Conservation (phyloP, 2,329 filamentous ascomycete genomes). For the Torrubiella hemipterigena region DNA sequence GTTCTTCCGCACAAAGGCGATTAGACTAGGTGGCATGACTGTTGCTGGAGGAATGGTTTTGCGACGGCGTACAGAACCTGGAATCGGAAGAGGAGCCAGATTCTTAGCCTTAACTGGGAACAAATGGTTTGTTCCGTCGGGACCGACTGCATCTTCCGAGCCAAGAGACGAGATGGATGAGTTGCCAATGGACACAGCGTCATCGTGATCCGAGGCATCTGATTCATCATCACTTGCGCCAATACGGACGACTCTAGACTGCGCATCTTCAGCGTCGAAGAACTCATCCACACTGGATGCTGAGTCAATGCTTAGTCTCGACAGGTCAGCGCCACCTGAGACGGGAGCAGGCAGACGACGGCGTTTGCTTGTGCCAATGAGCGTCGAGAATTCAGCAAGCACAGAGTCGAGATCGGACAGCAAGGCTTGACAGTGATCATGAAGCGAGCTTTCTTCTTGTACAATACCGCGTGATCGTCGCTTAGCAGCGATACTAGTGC, state of each 20-base stretch:
- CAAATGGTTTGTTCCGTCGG: conserved; percentile 49
- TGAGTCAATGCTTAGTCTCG: conserved; percentile 65
- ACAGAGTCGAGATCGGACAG: conserved; percentile 75
- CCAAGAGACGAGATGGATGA: conserved; percentile 49
- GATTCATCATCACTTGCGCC: conserved; percentile 57
- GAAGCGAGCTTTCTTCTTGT: conserved; percentile 52
- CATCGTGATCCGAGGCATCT: conserved; percentile 41
- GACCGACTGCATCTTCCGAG: conserved; percentile 43
- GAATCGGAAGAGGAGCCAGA: conserved; percentile 65
- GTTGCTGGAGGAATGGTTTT: conserved; percentile 60
- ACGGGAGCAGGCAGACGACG: conserved; percentile 48
- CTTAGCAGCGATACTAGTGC: conserved; percentile 16
- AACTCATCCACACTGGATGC: conserved; percentile 69
- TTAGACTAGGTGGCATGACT: conserved; percentile 75
- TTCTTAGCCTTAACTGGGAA: conserved; percentile 69
- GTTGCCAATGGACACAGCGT: conserved; percentile 39
- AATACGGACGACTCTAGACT: conserved; percentile 64
- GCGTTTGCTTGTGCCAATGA: conserved; percentile 70
- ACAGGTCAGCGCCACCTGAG: conserved; percentile 30
- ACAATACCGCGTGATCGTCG: conserved; percentile 22
- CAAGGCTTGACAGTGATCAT: conserved; percentile 76
- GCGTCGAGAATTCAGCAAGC: conserved; percentile 65
- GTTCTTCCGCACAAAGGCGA: conserved; percentile 91
- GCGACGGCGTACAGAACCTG: conserved; percentile 52
- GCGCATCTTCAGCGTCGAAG: conserved; percentile 69